phyloP scores from a whole-genome alignment of 306 rosid species.

The Acmispon strigosus region DNA sequence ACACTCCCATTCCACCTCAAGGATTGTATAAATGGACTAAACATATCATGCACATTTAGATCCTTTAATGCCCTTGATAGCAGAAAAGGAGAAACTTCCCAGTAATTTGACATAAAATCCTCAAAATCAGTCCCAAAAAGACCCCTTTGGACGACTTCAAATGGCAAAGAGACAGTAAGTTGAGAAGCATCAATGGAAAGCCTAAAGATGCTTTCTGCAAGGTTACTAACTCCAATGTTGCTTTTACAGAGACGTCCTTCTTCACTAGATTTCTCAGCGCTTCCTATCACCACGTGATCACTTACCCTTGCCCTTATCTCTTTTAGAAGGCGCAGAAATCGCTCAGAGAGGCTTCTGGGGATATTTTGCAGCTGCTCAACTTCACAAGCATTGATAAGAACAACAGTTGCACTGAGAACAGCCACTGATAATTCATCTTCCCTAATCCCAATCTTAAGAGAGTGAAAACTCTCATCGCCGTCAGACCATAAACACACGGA shows the following conservation, averaged over 20 bases:
- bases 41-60: slow-evolving; percentile 29
- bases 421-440: slow-evolving; percentile 43
- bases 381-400: slow-evolving; percentile 51
- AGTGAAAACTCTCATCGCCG: slow-evolving; percentile 17
- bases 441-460: slow-evolving; percentile 41
- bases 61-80: slow-evolving; percentile 21
- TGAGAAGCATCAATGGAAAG: slow-evolving; percentile 42
- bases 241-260: slow-evolving; percentile 33
- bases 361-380: slow-evolving; percentile 42
- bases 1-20: slow-evolving; percentile 29
- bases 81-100: slow-evolving; percentile 66
- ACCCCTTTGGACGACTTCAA: slow-evolving; percentile 35
- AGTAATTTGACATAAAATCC: slow-evolving; percentile 46
- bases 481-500: slow-evolving; percentile 41
- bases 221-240: slow-evolving; percentile 39
- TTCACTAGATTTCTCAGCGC: slow-evolving; percentile 16
- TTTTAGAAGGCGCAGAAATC: slow-evolving; percentile 33
- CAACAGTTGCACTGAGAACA: slow-evolving; percentile 42
- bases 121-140: slow-evolving; percentile 57
- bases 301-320: slow-evolving; percentile 42
- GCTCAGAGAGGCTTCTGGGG: slow-evolving; percentile 28
- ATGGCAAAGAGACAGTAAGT: slow-evolving; percentile 24
- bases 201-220: slow-evolving; percentile 68
- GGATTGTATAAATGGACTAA: slow-evolving; percentile 33
- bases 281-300: slow-evolving; percentile 19